Conservation (phyloP, 345 rosid species). For the Rubroshorea leprosula region DNA sequence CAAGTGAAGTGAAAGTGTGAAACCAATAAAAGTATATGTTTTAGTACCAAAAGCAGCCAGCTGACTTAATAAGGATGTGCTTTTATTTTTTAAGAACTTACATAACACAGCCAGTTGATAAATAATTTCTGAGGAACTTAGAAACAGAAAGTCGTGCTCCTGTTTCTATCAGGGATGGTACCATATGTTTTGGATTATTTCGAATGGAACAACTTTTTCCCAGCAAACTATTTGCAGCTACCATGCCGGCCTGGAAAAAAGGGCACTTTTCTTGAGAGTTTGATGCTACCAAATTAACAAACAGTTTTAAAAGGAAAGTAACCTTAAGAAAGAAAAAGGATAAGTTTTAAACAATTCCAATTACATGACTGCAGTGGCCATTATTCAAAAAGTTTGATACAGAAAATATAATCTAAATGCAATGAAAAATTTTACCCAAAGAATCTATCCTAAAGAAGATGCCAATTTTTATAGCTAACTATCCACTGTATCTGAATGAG, state of each 20-base stretch:
- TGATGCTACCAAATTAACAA: background rate
- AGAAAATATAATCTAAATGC: background rate
- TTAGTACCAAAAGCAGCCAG: no score
- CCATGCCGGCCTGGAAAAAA: conserved; percentile 59
- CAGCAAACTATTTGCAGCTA: conserved; percentile 62
- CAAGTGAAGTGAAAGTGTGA: no score
- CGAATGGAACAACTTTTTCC: conserved; percentile 40
- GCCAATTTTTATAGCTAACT: no score
- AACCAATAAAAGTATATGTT: background rate
- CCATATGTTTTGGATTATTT: conserved; percentile 73
- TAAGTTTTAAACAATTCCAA: background rate
- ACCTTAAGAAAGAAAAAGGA: background rate
- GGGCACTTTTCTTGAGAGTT: background rate
- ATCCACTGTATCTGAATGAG: no score
- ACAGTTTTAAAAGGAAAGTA: background rate
- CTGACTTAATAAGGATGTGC: background rate
- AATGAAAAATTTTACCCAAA: no score
- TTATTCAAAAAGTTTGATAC: background rate
- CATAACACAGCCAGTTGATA: conserved; percentile 63
- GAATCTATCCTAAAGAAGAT: background rate
- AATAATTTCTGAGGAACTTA: conserved; percentile 60
- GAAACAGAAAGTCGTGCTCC: conserved; percentile 74
- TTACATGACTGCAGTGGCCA: background rate
- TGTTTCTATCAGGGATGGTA: conserved; percentile 60
- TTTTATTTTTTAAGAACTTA: conserved; percentile 32